These are phyloP conservation scores for Aspergillus heteromorphus DNA, from an alignment of 495 filamentous ascomycete genomes.

Conservation along the genomic window DNA sequence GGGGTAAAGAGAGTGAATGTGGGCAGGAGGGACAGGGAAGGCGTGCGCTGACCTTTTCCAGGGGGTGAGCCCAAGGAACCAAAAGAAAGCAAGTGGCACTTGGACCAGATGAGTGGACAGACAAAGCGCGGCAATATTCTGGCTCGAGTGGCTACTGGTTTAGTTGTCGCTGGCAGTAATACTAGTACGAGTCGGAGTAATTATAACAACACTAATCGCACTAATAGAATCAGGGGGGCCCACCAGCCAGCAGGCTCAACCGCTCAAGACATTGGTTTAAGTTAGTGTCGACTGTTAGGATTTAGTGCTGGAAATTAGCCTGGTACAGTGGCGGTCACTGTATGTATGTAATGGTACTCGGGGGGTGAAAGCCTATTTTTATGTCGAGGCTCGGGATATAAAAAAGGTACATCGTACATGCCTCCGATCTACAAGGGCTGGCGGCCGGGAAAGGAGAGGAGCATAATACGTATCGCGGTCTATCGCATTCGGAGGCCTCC, in stretches of 20 bases:
- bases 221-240: constrained; percentile 3
- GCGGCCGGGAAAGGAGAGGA: not conserved
- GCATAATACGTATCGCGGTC: too few species aligned
- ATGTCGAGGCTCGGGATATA: too few species aligned
- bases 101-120: constrained; percentile 10
- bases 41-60: constrained; percentile 9
- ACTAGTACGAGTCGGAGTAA: not conserved
- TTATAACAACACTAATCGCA: constrained; percentile 5
- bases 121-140: constrained; percentile 1
- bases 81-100: constrained; percentile 11
- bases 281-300: not conserved
- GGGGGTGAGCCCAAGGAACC: constrained; percentile 3
- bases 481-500: too few species aligned
- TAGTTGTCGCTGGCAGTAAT: not conserved
- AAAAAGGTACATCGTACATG: too few species aligned
- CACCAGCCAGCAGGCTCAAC: not conserved
- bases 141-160: too few species aligned
- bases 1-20: not conserved
- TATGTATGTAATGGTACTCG: too few species aligned
- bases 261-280: not conserved
- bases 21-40: constrained; percentile 9
- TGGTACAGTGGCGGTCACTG: not conserved
- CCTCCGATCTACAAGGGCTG: too few species aligned
- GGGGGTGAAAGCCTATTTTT: too few species aligned
- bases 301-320: not conserved